These are phyloP conservation scores for Colletotrichum coccodes DNA, from an alignment of 2,329 filamentous ascomycete genomes.

Conservation along the genomic window DNA sequence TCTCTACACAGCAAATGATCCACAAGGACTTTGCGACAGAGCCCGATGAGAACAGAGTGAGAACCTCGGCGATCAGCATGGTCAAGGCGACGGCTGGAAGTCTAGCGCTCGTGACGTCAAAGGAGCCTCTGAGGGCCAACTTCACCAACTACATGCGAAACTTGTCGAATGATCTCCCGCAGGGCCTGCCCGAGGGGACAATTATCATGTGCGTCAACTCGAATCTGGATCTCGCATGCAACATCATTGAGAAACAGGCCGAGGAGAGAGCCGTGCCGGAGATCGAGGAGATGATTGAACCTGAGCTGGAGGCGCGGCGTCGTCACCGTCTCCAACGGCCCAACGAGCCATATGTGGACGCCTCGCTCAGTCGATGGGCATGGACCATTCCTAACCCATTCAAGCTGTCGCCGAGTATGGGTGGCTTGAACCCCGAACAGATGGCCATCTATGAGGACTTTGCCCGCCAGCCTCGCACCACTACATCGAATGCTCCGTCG, in stretches of 20 bases:
- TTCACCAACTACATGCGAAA: slow-evolving; percentile 95
- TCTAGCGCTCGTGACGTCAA: slow-evolving; percentile 95
- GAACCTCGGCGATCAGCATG: slow-evolving; percentile 89
- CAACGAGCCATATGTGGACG: slow-evolving; percentile 86
- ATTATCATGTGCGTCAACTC: slow-evolving; percentile 99
- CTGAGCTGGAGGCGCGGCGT: slow-evolving; percentile 80
- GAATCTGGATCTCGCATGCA: slow-evolving; percentile 92
- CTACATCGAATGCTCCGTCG: slow-evolving; percentile 62
- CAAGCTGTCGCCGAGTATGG: slow-evolving; percentile 76
- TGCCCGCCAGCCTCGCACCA: slow-evolving; percentile 80
- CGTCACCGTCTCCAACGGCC: slow-evolving; percentile 80
- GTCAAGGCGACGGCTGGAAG: slow-evolving; percentile 95
- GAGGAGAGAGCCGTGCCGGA: slow-evolving; percentile 93
- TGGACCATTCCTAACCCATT: slow-evolving; percentile 95
- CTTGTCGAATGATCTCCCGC: slow-evolving; percentile 74
- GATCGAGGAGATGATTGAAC: slow-evolving; percentile 92
- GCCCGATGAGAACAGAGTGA: slow-evolving; percentile 86
- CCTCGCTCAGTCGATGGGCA: slow-evolving; percentile 87
- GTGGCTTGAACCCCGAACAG: slow-evolving; percentile 88
- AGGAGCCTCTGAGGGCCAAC: slow-evolving; percentile 94
- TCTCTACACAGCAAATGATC: slow-evolving; percentile 94
- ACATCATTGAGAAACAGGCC: slow-evolving; percentile 93
- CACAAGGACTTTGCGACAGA: slow-evolving; percentile 97
- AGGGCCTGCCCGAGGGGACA: slow-evolving; percentile 90
- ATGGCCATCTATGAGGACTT: slow-evolving; percentile 98